Evolutionary conservation across 169 alveolate genomes (phyloP), one percentile per base, ranked within the genome.

Genomic region (Eimeria necatrix): DNA sequence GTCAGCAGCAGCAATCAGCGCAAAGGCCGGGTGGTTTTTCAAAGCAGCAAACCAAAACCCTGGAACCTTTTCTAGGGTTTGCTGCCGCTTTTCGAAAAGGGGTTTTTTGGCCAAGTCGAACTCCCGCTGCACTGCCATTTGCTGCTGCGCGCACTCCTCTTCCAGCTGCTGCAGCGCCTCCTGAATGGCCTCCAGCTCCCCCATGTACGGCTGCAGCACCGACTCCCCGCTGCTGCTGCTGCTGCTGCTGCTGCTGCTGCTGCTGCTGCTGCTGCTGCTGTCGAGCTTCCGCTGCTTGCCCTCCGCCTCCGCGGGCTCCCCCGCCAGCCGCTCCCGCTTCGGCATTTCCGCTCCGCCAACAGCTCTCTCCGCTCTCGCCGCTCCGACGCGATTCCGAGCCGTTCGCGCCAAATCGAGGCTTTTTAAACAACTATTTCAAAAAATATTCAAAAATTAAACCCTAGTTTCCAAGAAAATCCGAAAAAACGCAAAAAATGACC

Each of bases 81-180:
- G 97, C 96, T 95, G 96, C 49, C 99, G 94, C 89, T 98, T 97
- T 26, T 96, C 97, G 89, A 98, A 97, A 53, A 95, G 78, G 0
- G 99, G 99, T 84, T 97, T 98, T 93, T 98, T 98, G 95, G 97
- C 97, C 89, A 97, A 96, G 78, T 98, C 99, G 85, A 96, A 98
- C 94, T 98, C 96, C 78, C 98, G 97, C 96, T 98, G 99, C 18
- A 98, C 91, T 48, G 88, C 95, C 98, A 98, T 98, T 93, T 98
- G 99, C 84, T 98, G 97, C 93, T 95, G 97, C 48, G 99, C 99
- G 81, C 99, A 98, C 74, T 97, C 98, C 93, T 97, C 98, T 51
- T 98, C 99, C 46, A 98, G 93, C 59, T 97, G 95, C 59, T 96
- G 96, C 68, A 97, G 95, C 68, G 92, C 96, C 95, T 96, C 95